Evolutionary conservation across 2,329 filamentous ascomycete species (phyloP).

Genomic region (Trichoderma harzianum): DNA sequence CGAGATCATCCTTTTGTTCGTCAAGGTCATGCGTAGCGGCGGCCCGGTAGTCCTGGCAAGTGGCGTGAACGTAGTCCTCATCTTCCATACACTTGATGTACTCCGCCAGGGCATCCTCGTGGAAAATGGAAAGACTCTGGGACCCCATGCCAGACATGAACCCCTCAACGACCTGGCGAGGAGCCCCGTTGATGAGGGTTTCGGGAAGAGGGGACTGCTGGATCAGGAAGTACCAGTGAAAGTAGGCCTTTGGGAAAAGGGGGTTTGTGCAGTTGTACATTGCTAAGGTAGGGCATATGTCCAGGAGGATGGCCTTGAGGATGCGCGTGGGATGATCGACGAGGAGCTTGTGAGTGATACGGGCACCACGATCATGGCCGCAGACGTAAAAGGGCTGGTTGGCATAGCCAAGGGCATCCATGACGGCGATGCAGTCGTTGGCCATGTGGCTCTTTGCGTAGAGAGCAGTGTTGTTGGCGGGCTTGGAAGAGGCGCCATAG

Average conservation of each 20-base stretch:
- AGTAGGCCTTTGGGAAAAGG: constrained; percentile 48
- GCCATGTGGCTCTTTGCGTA: constrained; percentile 52
- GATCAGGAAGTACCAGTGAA: constrained; percentile 59
- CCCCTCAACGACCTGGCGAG: constrained; percentile 39
- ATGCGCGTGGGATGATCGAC: constrained; percentile 45
- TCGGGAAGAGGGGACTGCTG: constrained; percentile 51
- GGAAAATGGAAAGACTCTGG: constrained; percentile 24
- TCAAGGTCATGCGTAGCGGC: constrained; percentile 51
- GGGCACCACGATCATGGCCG: constrained; percentile 55
- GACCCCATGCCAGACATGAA: constrained; percentile 37
- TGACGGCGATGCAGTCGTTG: constrained; percentile 43
- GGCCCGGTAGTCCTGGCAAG: constrained; percentile 56
- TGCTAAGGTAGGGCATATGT: constrained; percentile 53
- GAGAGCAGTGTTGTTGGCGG: constrained; percentile 26
- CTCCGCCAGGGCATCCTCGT: constrained; percentile 33
- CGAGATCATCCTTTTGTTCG: constrained; percentile 44
- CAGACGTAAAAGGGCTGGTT: constrained; percentile 44
- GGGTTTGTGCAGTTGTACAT: constrained; percentile 47
- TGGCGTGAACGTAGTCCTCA: constrained; percentile 41
- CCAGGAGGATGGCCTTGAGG: constrained; percentile 43
- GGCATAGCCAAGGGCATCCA: constrained; percentile 40
- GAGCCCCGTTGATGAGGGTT: constrained; percentile 39
- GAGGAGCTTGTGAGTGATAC: constrained; percentile 52
- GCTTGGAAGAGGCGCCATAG: constrained; percentile 50
- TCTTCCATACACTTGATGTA: constrained; percentile 44